A percentile compares a stretch with the other conserved stretches of the same genome.
phyloP scores from a whole-genome alignment of 2,329 filamentous ascomycete species.

The Lasiodiplodia citricola region DNA sequence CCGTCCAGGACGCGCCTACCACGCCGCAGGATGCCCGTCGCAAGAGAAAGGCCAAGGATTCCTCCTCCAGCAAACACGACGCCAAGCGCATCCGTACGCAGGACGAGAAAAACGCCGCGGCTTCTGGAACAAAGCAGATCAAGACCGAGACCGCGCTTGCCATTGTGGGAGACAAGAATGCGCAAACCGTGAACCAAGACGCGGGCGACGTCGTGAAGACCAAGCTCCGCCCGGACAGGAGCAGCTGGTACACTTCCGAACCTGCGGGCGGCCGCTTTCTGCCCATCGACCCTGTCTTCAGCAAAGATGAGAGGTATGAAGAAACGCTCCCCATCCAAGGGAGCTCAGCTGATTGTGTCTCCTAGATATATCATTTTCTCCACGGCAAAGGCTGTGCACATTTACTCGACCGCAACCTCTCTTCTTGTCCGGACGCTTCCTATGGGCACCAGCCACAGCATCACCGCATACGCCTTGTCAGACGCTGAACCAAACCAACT shows the following conservation, averaged over 20 bases:
- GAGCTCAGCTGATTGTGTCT: constrained; percentile 35
- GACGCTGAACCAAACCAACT: constrained; percentile 56
- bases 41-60: constrained; percentile 27
- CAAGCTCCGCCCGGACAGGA: constrained; percentile 14
- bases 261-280: constrained; percentile 61
- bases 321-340: neutral
- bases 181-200: neutral
- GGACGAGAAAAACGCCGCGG: constrained; percentile 9
- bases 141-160: neutral
- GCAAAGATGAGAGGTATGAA: constrained; percentile 59
- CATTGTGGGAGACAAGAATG: neutral
- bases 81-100: constrained; percentile 26
- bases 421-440: constrained; percentile 76
- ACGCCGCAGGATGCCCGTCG: constrained; percentile 4
- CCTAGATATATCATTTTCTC: constrained; percentile 74
- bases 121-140: neutral
- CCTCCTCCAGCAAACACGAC: constrained; percentile 4
- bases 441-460: constrained; percentile 53
- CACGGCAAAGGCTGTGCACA: constrained; percentile 75
- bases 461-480: constrained; percentile 60
- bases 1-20: constrained; percentile 3
- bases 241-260: constrained; percentile 45
- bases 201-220: constrained; percentile 14
- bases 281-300: constrained; percentile 62
- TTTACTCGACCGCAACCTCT: constrained; percentile 83